Evolutionary conservation across 2,329 filamentous ascomycete genomes (phyloP).

Genomic region (Penicillium decumbens): DNA sequence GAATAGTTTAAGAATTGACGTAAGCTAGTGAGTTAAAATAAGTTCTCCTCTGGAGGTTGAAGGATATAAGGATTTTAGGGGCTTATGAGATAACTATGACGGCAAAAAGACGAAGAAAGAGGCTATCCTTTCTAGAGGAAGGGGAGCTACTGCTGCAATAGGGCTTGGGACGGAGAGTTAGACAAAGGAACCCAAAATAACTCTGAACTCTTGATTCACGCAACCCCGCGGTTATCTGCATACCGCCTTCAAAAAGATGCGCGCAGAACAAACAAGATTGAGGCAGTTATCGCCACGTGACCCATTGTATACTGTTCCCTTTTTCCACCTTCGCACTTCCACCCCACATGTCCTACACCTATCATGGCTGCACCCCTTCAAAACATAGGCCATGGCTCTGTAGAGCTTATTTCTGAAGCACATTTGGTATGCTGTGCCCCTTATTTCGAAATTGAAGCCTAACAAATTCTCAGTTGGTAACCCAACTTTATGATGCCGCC

Average conservation of each 20-base stretch:
- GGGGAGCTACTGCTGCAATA: too few species aligned
- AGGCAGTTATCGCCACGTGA: constrained; percentile 4
- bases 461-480: constrained; percentile 26
- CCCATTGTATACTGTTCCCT: constrained; percentile 7
- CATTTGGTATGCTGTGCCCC: constrained; percentile 7
- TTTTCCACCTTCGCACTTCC: constrained; percentile 1
- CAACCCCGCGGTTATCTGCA: not conserved
- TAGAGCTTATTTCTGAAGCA: constrained; percentile 10
- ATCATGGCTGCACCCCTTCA: constrained; percentile 10
- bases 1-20: too few species aligned
- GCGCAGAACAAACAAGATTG: constrained; percentile 1
- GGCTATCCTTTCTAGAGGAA: too few species aligned
- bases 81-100: too few species aligned
- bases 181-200: too few species aligned
- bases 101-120: too few species aligned
- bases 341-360: not conserved
- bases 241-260: not conserved
- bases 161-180: too few species aligned
- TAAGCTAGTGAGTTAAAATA: too few species aligned
- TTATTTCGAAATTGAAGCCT: not conserved
- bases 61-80: too few species aligned
- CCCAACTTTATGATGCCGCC: constrained; percentile 41
- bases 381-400: constrained; percentile 5
- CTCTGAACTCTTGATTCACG: not conserved
- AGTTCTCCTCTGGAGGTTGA: too few species aligned